Base-by-base conservation (phyloP, 2,329 filamentous ascomycete genomes). In the Pseudocercospora eumusae region DNA sequence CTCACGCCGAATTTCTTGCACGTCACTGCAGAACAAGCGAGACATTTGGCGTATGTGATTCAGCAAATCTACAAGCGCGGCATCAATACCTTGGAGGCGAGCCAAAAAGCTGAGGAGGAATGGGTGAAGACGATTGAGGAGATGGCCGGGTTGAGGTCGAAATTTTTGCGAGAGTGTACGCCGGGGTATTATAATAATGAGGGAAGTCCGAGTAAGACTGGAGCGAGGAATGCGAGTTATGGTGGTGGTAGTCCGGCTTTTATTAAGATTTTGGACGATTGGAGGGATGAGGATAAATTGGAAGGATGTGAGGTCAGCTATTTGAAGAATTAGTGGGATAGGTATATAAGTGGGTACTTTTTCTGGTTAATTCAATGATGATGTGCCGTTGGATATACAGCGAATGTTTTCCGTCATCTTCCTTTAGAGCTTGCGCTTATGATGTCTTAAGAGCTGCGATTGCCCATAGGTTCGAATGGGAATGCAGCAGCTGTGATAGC, bases 391-490 rank as follows among this genome's bases (percentile, higher is more conserved):
- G 52, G 57, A 45, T 65, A 66, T 42, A n/a, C 36, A 18, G 15
- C 15, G 36, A n/a, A 18, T 8, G 15, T 40, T 40, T 18, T 13
- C 11, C 31, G 4, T 4, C 5, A 4, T 18, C 36, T 40, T 8
- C 36, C 1, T 40, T 8, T 9, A 18, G 13, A 40, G 36, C 15
- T 40, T 40, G 36, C 15, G 36, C n/a, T 7, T n/a, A 2, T 40
- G 36, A 8, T 7, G 13, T 40, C 15, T 61, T 56, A 81, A 15
- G 82, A 83, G 70, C 83, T 84, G 59, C 84, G 74, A 65, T 74
- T 78, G 1, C 86, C 86, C 71, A 84, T 88, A 0, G 87, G 87
- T 77, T 90, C 88, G 70, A 88, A 90, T 0, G 88, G 87, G 63
- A 90, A 88, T 6, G 80, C 56, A 0, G 78, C 80, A 4, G 86